Evolutionary conservation across 306 rosid genomes (phyloP), one percentile per base, ranked within the genome.

Genomic region (Cucurbita maxima): DNA sequence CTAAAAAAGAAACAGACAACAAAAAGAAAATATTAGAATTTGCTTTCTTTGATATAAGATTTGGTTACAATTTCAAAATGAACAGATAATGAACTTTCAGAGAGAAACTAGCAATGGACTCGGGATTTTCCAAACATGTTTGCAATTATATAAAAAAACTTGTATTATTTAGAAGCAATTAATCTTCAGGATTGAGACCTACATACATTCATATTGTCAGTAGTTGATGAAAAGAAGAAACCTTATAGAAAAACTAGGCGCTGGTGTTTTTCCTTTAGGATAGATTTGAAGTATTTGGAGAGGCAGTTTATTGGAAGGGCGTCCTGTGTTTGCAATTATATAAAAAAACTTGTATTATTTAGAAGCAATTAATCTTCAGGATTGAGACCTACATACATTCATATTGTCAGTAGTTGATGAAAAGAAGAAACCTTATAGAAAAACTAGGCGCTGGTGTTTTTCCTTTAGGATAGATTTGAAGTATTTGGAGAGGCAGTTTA

Each of bases 1-100:
- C 99, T 94, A 84, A 80, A 77, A 56, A 34, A 73, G 75, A 10
- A 37, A 58, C 8, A n/a, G 48, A 4, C 30, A 19, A 2, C 30
- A 60, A 58, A 18, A 13, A 62, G 30, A 13, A 71, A 41, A 19
- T 41, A 72, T 54, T 71, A 12, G 44, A 75, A 45, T 18, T 62
- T 52, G 8, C 9, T 72, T 53, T 20, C 8, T 10, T 37, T 6
- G 58, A 50, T 69, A 25, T 48, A 22, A 15, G 54, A 30, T 15
- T 30, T 69, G 36, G 19, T 51, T 1, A 47, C 30, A 69, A 25
- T 14, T 14, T 14, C 11, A 30, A 69, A 69, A 69, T 4, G 44
- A 69, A 45, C 38, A 48, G 58, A 50, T 3, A 69, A 14, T 69
- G 20, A 47, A 47, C 41, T 47, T 25, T 44, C n/a, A 47, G 58